phyloP scores from a whole-genome alignment of 345 rosid species.

The Populus alba region DNA sequence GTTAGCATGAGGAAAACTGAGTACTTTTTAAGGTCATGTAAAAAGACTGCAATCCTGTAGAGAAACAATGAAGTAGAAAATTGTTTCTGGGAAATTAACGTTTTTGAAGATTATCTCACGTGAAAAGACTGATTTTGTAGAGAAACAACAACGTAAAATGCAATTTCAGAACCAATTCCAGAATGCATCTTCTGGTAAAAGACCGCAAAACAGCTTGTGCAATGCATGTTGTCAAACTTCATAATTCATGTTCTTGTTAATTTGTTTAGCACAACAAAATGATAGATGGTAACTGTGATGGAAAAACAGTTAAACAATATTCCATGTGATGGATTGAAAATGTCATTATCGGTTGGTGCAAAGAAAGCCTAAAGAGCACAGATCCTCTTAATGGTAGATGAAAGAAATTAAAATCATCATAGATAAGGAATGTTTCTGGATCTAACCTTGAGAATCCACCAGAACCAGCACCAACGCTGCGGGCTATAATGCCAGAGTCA shows the following conservation, averaged over 20 bases:
- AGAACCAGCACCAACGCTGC: conserved; percentile 85
- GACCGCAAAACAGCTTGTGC: background rate
- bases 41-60: background rate
- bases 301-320: background rate
- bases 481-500: conserved; percentile 64
- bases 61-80: background rate
- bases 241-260: background rate
- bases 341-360: background rate
- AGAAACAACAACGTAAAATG: background rate
- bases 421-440: background rate
- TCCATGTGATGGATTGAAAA: background rate
- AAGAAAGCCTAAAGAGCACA: background rate
- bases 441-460: conserved; percentile 88
- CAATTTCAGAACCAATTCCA: background rate
- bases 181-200: background rate
- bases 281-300: background rate
- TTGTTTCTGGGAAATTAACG: background rate
- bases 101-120: background rate
- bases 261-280: background rate
- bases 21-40: background rate
- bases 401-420: background rate
- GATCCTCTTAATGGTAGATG: background rate
- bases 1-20: background rate
- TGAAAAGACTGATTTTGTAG: background rate
- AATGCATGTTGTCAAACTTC: background rate